Evolutionary conservation across 495 filamentous ascomycete genomes (phyloP).

Genomic region (Symbiotaphrina buchneri): DNA sequence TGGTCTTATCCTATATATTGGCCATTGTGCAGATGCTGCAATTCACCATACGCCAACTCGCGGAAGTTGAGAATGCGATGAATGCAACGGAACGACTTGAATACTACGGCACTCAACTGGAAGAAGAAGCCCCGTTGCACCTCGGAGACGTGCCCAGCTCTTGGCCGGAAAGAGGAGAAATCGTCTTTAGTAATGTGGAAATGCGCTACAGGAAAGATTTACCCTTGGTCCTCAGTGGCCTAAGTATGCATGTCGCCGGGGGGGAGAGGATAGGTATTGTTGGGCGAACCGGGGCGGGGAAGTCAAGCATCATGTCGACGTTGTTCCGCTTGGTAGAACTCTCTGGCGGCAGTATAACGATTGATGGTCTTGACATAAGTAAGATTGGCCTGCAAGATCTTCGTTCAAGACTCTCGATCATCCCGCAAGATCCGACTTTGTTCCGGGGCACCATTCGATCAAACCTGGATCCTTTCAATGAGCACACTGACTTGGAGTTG

Average conservation of each 20-base stretch:
- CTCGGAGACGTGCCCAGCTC: slow-evolving; percentile 34
- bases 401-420: slow-evolving; percentile 74
- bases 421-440: slow-evolving; percentile 88
- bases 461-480: slow-evolving; percentile 82
- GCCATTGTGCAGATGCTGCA: slow-evolving; percentile 92
- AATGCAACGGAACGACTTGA: slow-evolving; percentile 86
- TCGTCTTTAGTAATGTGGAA: slow-evolving; percentile 61
- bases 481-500: slow-evolving; percentile 70
- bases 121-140: slow-evolving; percentile 70
- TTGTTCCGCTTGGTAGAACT: slow-evolving; percentile 82
- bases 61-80: slow-evolving; percentile 95
- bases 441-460: slow-evolving; percentile 79
- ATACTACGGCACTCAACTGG: slow-evolving; percentile 72
- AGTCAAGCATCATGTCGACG: slow-evolving; percentile 83
- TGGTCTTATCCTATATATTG: slow-evolving; percentile 83
- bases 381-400: slow-evolving; percentile 71
- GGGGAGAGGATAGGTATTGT: slow-evolving; percentile 90
- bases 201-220: slow-evolving; percentile 79
- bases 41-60: slow-evolving; percentile 82
- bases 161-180: slow-evolving; percentile 75
- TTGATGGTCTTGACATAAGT: slow-evolving; percentile 78
- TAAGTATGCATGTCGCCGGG: slow-evolving; percentile 54
- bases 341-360: slow-evolving; percentile 59
- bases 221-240: slow-evolving; percentile 61
- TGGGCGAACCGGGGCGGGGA: slow-evolving; percentile 82